Evolutionary conservation across 169 alveolate species (phyloP), one percentile per base, ranked within the genome.

Genomic region (Besnoitia besnoiti): DNA sequence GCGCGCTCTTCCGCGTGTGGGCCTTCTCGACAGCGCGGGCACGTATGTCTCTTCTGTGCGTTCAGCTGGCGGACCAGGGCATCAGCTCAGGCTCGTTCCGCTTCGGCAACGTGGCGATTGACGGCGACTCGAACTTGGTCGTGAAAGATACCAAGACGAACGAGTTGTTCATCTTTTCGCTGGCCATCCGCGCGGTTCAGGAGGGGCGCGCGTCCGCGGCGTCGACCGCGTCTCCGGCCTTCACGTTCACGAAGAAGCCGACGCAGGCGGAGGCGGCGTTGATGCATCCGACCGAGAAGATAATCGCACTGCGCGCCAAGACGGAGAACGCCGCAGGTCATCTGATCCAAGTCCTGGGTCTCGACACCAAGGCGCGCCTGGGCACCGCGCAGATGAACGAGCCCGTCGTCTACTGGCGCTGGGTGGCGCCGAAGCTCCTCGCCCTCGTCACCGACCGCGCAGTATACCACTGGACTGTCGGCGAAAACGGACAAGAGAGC

Each of bases 201-300:
- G 87, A 44, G 30, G 90, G 67, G 7, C 76, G 67, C 12, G 75
- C 12, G 7, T n/a, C 33, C 51, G 47, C 47, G 10, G 14, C 67
- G n/a, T 51, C 82, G 39, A 19, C 67, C 5, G 16, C 82, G n/a
- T 73, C 44, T 19, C 82, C 82, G 30, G 90, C 61, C 92, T 92
- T 92, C 21, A 85, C 94, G 14, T 96, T 97, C 59, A 95, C 96
- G 77, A 97, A 99, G 94, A 98, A 98, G 95, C 99, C 99, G 62
- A 98, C 98, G 97, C 98, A 97, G 96, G 99, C 99, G 50, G 99
- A 99, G 90, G 98, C 98, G 40, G 98, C 98, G n/a, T 93, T 99
- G 93, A 98, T 98, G 98, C 99, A 99, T 95, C 99, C 99, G 12
- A 90, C 95, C 75, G 97, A 97, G 90, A 97, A 98, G 92, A 97